Percentiles rank a stretch among this genome's conserved stretches.
phyloP scores from a whole-genome alignment of 768 basidiomycete species.

The Sarcomyxa edulis region DNA sequence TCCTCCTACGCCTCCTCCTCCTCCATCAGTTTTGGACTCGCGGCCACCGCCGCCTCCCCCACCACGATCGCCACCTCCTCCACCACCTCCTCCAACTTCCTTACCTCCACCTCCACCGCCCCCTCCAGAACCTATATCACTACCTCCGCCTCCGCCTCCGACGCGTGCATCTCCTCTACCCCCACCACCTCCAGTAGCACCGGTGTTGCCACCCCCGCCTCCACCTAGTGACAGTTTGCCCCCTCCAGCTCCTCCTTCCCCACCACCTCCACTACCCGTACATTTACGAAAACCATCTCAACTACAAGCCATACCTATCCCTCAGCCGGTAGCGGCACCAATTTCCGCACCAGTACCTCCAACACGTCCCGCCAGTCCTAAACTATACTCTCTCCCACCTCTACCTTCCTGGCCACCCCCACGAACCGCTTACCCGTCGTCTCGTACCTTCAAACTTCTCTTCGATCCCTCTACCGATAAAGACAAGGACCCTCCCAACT shows the following conservation, averaged over 20 bases:
- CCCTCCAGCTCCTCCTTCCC: slow-evolving; percentile 31
- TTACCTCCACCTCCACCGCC: slow-evolving; percentile 14
- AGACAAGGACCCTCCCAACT: slow-evolving; percentile 25
- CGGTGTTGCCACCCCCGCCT: slow-evolving; percentile 13
- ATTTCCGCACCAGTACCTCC: slow-evolving; percentile 17
- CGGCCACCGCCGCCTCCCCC: slow-evolving; percentile 16
- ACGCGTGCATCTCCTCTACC: slow-evolving; percentile 31
- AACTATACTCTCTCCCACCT: slow-evolving; percentile 9
- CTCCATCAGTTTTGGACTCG: slow-evolving; percentile 10
- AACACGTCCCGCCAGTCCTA: slow-evolving; percentile 13
- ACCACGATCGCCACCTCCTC: slow-evolving; percentile 27
- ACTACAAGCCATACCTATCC: background rate
- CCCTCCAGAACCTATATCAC: slow-evolving; percentile 13
- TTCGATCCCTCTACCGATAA: slow-evolving; percentile 57
- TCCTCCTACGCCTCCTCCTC: slow-evolving; percentile 14
- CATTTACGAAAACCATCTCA: slow-evolving; percentile 5
- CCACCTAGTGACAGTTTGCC: slow-evolving; percentile 13
- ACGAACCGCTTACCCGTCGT: slow-evolving; percentile 38
- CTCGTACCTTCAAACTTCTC: slow-evolving; percentile 51
- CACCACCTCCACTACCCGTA: slow-evolving; percentile 18
- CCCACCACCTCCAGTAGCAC: slow-evolving; percentile 22
- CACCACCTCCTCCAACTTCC: slow-evolving; percentile 15
- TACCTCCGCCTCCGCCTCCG: slow-evolving; percentile 23
- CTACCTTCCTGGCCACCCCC: slow-evolving; percentile 49
- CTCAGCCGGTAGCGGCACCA: background rate